Conservation (phyloP, 169 alveolate species). For the Babesia ovis region DNA sequence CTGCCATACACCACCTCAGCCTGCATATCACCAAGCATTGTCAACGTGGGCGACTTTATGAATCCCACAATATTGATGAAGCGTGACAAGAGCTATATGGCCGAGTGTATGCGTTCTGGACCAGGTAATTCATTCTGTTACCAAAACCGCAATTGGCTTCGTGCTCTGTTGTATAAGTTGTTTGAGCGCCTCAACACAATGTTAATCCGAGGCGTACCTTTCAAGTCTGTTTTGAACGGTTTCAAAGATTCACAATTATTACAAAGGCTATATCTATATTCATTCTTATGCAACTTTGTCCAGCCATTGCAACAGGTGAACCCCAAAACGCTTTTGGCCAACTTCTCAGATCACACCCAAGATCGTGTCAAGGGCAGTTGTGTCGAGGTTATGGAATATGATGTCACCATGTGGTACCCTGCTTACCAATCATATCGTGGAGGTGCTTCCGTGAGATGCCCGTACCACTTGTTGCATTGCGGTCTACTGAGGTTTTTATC, state of each 20-base stretch:
- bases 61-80: background rate
- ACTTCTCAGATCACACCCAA: background rate
- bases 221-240: background rate
- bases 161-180: slow-evolving; percentile 8
- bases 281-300: slow-evolving; percentile 24
- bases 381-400: slow-evolving; percentile 28
- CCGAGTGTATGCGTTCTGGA: slow-evolving; percentile 3
- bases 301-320: slow-evolving; percentile 27
- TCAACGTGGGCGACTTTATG: slow-evolving; percentile 3
- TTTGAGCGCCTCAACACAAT: slow-evolving; percentile 22
- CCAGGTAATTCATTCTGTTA: background rate
- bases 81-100: slow-evolving; percentile 18
- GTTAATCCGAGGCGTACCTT: slow-evolving; percentile 8
- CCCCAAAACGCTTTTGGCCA: slow-evolving; percentile 29
- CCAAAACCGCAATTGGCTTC: slow-evolving; percentile 29
- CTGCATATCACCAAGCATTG: background rate
- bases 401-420: slow-evolving; percentile 40
- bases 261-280: slow-evolving; percentile 24
- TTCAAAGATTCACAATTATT: slow-evolving; percentile 14
- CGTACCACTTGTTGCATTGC: slow-evolving; percentile 38
- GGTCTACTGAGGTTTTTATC: slow-evolving; percentile 26
- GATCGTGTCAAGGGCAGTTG: slow-evolving; percentile 8
- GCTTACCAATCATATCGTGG: slow-evolving; percentile 3
- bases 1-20: slow-evolving; percentile 31
- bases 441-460: slow-evolving; percentile 17